Percentiles rank a stretch among this genome's conserved stretches.
These are phyloP conservation scores for Metschnikowia lochheadii DNA, from an alignment of 805 yeast genomes.

Conservation along the genomic window DNA sequence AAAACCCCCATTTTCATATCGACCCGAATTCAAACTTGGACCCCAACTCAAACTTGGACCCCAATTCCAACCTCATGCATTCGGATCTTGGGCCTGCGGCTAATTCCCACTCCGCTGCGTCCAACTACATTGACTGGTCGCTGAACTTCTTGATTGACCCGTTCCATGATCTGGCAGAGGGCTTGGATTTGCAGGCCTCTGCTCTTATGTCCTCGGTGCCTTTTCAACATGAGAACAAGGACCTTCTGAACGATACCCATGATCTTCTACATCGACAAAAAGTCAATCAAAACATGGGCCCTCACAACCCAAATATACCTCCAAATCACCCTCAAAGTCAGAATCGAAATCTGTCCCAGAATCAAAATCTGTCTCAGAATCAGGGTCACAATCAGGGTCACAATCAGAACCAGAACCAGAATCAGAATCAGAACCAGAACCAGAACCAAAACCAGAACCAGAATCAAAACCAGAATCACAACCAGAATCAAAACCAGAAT, in stretches of 20 bases:
- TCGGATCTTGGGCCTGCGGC: not conserved
- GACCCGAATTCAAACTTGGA: not conserved
- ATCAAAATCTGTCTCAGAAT: not conserved
- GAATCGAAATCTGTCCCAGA: not conserved
- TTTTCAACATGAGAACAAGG: not conserved
- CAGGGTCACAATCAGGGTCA: not conserved
- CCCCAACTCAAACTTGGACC: not conserved
- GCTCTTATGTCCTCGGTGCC: conserved; percentile 2
- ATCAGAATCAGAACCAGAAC: not conserved
- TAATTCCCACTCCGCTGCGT: not conserved
- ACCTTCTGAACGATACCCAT: not conserved
- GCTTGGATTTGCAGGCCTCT: conserved; percentile 25
- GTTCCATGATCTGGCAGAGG: conserved; percentile 27
- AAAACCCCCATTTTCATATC: conserved; percentile 1
- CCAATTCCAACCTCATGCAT: not conserved
- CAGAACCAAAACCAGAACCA: not conserved
- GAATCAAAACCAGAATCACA: not conserved
- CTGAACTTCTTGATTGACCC: conserved; percentile 31
- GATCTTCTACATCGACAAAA: conserved; percentile 1
- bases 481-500: not conserved
- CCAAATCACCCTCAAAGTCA: not conserved
- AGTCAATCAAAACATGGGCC: not conserved
- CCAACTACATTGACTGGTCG: conserved; percentile 28
- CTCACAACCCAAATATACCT: not conserved
- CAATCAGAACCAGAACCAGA: not conserved